Percentiles rank a stretch among this genome's conserved stretches.
phyloP scores from a whole-genome alignment of 805 yeast species.

The Yarrowia yakushimensis region DNA sequence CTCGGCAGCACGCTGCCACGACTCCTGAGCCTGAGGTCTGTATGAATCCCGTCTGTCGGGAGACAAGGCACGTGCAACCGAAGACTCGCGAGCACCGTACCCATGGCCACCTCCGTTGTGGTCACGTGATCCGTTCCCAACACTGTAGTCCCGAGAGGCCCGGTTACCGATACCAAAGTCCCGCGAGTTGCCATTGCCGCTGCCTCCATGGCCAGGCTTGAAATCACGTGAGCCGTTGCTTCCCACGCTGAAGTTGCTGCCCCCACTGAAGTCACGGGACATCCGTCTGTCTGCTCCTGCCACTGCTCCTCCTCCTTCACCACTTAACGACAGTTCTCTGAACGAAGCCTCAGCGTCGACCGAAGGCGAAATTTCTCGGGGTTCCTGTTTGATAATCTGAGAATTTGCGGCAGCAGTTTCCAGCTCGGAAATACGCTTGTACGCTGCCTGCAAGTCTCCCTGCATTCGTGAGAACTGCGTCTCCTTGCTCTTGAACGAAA shows the following conservation, averaged over 20 bases:
- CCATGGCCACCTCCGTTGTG: neutral
- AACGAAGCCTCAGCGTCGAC: conserved; percentile 16
- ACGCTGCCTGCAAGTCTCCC: conserved; percentile 59
- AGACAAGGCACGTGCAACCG: neutral
- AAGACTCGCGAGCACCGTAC: neutral
- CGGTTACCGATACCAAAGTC: neutral
- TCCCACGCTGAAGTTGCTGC: neutral
- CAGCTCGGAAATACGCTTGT: conserved; percentile 50
- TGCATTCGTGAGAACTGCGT: conserved; percentile 59
- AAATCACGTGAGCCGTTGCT: neutral
- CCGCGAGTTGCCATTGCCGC: neutral
- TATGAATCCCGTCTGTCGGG: conserved; percentile 15
- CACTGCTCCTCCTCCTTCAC: neutral
- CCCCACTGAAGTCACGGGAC: neutral
- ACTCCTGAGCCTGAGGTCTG: conserved; percentile 21
- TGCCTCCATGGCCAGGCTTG: neutral
- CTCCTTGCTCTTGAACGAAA: conserved; percentile 62
- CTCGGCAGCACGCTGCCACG: conserved; percentile 85
- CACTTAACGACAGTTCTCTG: neutral
- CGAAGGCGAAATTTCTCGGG: conserved; percentile 1
- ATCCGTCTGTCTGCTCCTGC: neutral
- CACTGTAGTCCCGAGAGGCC: neutral
- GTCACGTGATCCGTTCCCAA: neutral
- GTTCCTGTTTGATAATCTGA: neutral
- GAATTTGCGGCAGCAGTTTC: neutral